Evolutionary conservation across 2,329 filamentous ascomycete species (phyloP).

Genomic region (Byssothecium circinans): DNA sequence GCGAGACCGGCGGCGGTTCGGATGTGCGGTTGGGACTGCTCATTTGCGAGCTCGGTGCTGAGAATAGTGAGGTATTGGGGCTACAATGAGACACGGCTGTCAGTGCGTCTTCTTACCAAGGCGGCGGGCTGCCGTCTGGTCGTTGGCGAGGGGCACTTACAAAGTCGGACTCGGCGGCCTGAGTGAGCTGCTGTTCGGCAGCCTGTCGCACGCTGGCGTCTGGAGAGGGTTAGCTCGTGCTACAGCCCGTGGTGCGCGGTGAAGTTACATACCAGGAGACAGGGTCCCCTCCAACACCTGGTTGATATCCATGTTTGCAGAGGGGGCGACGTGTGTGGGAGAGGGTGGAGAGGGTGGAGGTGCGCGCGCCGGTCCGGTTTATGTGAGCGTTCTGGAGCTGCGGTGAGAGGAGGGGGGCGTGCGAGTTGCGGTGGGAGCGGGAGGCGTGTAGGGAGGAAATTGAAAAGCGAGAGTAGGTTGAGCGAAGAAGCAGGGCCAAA

Average conservation of each 20-base stretch:
- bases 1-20: slow-evolving; percentile 94
- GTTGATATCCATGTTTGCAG: slow-evolving; percentile 87
- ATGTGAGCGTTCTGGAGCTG: slow-evolving; percentile 22
- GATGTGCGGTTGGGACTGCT: slow-evolving; percentile 78
- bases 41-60: slow-evolving; percentile 91
- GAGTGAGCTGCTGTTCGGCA: slow-evolving; percentile 90
- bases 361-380: neutral
- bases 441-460: slow-evolving; percentile 18
- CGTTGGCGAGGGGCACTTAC: slow-evolving; percentile 59
- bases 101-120: slow-evolving; percentile 30
- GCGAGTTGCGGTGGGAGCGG: slow-evolving; percentile 4
- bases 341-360: neutral
- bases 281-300: slow-evolving; percentile 96
- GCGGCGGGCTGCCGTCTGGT: slow-evolving; percentile 12
- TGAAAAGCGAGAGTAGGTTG: slow-evolving; percentile 39
- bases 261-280: slow-evolving; percentile 73
- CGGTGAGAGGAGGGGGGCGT: slow-evolving; percentile 2
- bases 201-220: slow-evolving; percentile 87
- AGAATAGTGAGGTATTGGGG: slow-evolving; percentile 81
- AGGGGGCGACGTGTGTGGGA: slow-evolving; percentile 22
- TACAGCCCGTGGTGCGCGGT: slow-evolving; percentile 13
- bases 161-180: slow-evolving; percentile 93
- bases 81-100: slow-evolving; percentile 52
- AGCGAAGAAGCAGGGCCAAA: slow-evolving; percentile 40
- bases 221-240: slow-evolving; percentile 51